Conservation (phyloP, 106 monocot species). For the Dioscorea dumetorum region DNA sequence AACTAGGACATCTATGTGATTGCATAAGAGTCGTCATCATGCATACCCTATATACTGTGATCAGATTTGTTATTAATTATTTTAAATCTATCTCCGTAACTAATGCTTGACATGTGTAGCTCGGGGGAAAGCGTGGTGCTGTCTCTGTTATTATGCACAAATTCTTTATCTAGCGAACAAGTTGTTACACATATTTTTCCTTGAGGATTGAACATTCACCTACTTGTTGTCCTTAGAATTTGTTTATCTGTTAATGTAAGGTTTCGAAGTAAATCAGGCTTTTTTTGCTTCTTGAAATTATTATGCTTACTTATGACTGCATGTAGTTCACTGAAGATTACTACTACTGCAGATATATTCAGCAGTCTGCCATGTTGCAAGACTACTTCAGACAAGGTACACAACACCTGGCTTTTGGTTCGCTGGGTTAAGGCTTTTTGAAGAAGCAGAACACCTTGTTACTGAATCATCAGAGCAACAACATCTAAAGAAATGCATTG, state of each 20-base stretch:
- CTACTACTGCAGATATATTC: slow-evolving; percentile 55
- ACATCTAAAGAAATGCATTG: slow-evolving; percentile 61
- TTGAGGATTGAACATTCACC: background rate
- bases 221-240: background rate
- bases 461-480: slow-evolving; percentile 48
- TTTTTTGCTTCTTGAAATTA: background rate
- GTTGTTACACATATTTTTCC: background rate
- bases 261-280: background rate
- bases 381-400: slow-evolving; percentile 86
- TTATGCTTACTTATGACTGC: background rate
- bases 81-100: no score
- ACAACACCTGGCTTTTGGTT: slow-evolving; percentile 87
- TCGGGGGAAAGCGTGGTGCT: no score
- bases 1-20: no score
- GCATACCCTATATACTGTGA: no score
- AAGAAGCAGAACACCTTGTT: slow-evolving; percentile 50
- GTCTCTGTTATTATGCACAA: no score
- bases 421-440: slow-evolving; percentile 81
- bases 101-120: no score
- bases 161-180: background rate
- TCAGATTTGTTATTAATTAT: no score
- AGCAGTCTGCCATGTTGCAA: slow-evolving; percentile 75
- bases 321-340: background rate
- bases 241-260: background rate
- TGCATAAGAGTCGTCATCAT: no score